Evolutionary conservation across 2,329 filamentous ascomycete genomes (phyloP).

Genomic region (Exserohilum turcica): DNA sequence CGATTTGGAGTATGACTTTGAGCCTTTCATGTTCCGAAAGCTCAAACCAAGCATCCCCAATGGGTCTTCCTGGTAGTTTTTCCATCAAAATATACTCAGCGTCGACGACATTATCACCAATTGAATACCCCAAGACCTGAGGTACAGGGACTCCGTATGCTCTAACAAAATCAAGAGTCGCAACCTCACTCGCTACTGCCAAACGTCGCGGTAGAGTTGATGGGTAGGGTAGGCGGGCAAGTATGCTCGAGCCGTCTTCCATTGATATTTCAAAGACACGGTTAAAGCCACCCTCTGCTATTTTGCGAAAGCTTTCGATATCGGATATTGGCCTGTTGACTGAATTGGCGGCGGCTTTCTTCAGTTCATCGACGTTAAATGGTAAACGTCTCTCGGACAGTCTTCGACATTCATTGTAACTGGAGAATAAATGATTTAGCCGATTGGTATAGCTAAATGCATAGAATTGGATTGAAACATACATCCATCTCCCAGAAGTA

Average conservation of each 20-base stretch:
- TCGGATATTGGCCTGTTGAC: not conserved
- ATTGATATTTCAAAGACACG: conserved; percentile 32
- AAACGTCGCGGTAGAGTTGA: conserved; percentile 27
- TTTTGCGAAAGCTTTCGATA: conserved; percentile 16
- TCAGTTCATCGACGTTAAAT: not conserved
- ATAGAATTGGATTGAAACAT: too few relatives aligned
- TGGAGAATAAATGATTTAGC: not conserved
- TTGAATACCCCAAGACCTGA: conserved; percentile 28
- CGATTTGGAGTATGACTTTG: conserved; percentile 23
- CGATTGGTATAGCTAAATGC: too few relatives aligned
- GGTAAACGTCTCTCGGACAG: not conserved
- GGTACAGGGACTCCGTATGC: conserved; percentile 32
- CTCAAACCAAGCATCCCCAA: conserved; percentile 26
- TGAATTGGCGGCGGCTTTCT: not conserved
- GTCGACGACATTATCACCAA: conserved; percentile 28
- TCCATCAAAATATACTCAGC: conserved; percentile 43
- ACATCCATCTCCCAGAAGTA: conserved; percentile 1
- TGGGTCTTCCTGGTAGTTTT: conserved; percentile 21
- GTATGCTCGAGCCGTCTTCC: too few relatives aligned
- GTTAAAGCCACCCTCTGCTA: conserved; percentile 36
- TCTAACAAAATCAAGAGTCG: conserved; percentile 43
- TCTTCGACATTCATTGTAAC: not conserved
- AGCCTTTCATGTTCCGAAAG: conserved; percentile 27
- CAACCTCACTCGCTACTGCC: conserved; percentile 48
- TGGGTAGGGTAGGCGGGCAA: too few relatives aligned